A percentile compares a stretch with the other conserved stretches of the same genome.
Evolutionary conservation across 2,329 filamentous ascomycete genomes (phyloP).

Genomic region (Hirsutella minnesotensis): DNA sequence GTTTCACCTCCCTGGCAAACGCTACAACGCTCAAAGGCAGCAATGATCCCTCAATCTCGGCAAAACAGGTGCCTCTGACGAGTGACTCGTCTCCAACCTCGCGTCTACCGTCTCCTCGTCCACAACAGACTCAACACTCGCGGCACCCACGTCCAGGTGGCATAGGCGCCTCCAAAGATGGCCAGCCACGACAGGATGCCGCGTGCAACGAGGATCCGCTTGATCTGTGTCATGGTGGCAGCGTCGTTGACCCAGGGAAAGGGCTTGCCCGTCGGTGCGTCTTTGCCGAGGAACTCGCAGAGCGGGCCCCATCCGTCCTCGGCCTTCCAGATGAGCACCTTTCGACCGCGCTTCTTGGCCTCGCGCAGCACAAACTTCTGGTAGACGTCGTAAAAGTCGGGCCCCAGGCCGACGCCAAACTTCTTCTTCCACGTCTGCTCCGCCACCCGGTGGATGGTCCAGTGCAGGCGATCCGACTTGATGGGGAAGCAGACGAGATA

Average conservation of each 20-base stretch:
- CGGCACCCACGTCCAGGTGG: slow-evolving; percentile 4
- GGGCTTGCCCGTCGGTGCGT: slow-evolving; percentile 16
- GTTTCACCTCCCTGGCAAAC: background rate
- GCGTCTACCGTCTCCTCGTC: background rate
- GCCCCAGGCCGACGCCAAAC: slow-evolving; percentile 4
- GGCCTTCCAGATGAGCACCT: slow-evolving; percentile 14
- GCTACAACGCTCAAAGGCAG: background rate
- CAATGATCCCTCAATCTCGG: too few species aligned
- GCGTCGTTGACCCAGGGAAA: slow-evolving; percentile 23
- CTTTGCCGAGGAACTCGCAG: slow-evolving; percentile 25
- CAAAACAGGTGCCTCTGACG: background rate
- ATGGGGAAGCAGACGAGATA: slow-evolving; percentile 13
- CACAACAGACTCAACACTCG: slow-evolving; percentile 1
- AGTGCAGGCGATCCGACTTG: slow-evolving; percentile 16
- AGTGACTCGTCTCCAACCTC: background rate
- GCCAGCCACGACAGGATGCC: slow-evolving; percentile 7
- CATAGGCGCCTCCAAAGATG: slow-evolving; percentile 3
- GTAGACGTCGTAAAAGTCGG: slow-evolving; percentile 11
- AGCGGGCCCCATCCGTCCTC: slow-evolving; percentile 31
- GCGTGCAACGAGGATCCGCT: slow-evolving; percentile 5
- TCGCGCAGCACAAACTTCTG: slow-evolving; percentile 14
- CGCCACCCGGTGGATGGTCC: slow-evolving; percentile 9
- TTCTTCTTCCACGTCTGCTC: slow-evolving; percentile 1
- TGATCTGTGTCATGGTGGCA: slow-evolving; percentile 7
- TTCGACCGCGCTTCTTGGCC: slow-evolving; percentile 16